These are phyloP conservation scores for Dendrothele bispora DNA, from an alignment of 768 basidiomycete species.

Conservation along the genomic window DNA sequence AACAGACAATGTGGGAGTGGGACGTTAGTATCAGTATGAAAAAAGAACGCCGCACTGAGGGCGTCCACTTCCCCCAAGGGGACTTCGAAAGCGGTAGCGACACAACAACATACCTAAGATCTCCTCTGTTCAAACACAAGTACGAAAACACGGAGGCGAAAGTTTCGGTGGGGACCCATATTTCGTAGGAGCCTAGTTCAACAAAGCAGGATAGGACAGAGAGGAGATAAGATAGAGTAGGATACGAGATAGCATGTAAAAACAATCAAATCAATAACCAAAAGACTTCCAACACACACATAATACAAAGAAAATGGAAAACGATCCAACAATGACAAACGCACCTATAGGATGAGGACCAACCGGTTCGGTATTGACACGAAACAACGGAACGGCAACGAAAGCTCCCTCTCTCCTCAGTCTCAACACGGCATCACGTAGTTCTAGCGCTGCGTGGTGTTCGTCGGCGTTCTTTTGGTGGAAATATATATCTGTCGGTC, in stretches of 20 bases:
- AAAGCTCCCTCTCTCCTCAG: conserved; percentile 76
- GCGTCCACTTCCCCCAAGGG: too few relatives aligned
- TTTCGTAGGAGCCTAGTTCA: conserved; percentile 77
- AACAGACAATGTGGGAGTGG: too few relatives aligned
- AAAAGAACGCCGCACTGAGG: too few relatives aligned
- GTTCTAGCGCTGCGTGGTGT: conserved; percentile 61
- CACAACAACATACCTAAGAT: conserved; percentile 66
- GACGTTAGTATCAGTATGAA: too few relatives aligned
- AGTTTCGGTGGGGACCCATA: conserved; percentile 77
- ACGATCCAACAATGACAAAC: too few relatives aligned
- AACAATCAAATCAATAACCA: too few relatives aligned
- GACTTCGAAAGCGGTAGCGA: too few relatives aligned
- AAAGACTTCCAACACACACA: too few relatives aligned
- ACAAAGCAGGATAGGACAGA: not conserved
- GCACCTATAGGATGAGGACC: conserved; percentile 78
- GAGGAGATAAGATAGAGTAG: not conserved
- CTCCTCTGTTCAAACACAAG: conserved; percentile 63
- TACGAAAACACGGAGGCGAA: conserved; percentile 80
- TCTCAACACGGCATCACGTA: conserved; percentile 70
- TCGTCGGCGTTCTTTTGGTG: conserved; percentile 64
- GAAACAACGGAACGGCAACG: conserved; percentile 73
- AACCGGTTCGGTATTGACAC: conserved; percentile 66
- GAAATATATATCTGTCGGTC: conserved; percentile 70
- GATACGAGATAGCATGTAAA: too few relatives aligned
- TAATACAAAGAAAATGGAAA: too few relatives aligned